phyloP scores from a whole-genome alignment of 345 rosid genomes.

The Brassica cretica region DNA sequence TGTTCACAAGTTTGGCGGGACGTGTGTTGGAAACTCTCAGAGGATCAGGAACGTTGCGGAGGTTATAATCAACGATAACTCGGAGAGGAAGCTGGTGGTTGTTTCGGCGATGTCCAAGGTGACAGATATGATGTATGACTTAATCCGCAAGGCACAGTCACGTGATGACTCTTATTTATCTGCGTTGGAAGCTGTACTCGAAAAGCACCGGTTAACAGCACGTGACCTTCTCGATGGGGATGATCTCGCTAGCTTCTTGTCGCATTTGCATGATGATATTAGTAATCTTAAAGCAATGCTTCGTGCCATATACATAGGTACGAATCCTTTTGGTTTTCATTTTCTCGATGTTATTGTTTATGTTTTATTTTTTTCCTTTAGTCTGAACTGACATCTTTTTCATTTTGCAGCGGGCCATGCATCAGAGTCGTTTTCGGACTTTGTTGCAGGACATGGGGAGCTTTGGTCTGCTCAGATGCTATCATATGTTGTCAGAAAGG shows the following conservation, averaged over 20 bases:
- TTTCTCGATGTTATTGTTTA: not conserved
- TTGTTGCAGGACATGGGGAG: slow-evolving; percentile 97
- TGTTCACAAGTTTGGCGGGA: slow-evolving; percentile 96
- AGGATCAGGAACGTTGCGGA: slow-evolving; percentile 85
- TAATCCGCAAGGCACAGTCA: slow-evolving; percentile 77
- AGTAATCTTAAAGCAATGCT: slow-evolving; percentile 95
- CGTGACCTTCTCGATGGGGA: slow-evolving; percentile 81
- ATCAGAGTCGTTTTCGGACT: slow-evolving; percentile 91
- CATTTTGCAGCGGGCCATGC: slow-evolving; percentile 85
- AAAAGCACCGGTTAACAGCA: slow-evolving; percentile 78
- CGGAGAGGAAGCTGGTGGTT: slow-evolving; percentile 78
- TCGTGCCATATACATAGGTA: slow-evolving; percentile 92
- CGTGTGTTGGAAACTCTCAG: slow-evolving; percentile 89
- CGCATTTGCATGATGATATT: slow-evolving; percentile 72
- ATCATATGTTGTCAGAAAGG: slow-evolving; percentile 80
- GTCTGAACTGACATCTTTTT: slow-evolving; percentile 18
- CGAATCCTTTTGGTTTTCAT: not conserved
- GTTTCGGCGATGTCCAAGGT: slow-evolving; percentile 99
- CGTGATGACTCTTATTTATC: slow-evolving; percentile 79
- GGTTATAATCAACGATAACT: slow-evolving; percentile 59
- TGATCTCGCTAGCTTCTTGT: slow-evolving; percentile 72
- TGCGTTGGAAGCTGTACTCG: slow-evolving; percentile 73
- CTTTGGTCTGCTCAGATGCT: slow-evolving; percentile 96
- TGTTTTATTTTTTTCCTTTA: not conserved
- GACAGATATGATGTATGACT: slow-evolving; percentile 98